Evolutionary conservation across 345 rosid species (phyloP).

Genomic region (Gossypioides kirkii): DNA sequence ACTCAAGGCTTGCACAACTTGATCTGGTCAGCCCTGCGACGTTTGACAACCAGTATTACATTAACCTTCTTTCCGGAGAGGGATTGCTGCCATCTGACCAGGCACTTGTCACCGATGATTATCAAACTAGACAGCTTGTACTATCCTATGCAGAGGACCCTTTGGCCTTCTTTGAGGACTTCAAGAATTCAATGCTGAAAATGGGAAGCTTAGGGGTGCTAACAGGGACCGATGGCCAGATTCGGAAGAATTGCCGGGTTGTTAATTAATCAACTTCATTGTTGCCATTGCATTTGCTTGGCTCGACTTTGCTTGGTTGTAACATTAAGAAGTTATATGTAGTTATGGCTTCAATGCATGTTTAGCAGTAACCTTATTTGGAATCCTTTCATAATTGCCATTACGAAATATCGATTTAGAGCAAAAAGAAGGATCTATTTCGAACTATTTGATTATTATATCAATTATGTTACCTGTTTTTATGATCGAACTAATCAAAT

Average conservation of each 20-base stretch:
- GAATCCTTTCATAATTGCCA: too few relatives aligned
- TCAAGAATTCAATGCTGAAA: neutral
- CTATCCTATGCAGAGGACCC: slow-evolving; percentile 51
- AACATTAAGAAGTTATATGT: neutral
- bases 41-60: slow-evolving; percentile 78
- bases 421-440: too few relatives aligned
- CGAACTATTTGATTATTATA: too few relatives aligned
- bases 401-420: too few relatives aligned
- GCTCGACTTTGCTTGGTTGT: neutral
- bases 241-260: slow-evolving; percentile 47
- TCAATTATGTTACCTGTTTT: neutral
- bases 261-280: slow-evolving; percentile 24
- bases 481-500: neutral
- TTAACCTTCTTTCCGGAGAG: slow-evolving; percentile 66
- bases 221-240: slow-evolving; percentile 30
- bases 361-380: neutral
- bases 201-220: slow-evolving; percentile 2
- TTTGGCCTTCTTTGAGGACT: slow-evolving; percentile 42
- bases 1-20: slow-evolving; percentile 44
- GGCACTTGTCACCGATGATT: slow-evolving; percentile 44
- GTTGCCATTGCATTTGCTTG: neutral
- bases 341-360: neutral
- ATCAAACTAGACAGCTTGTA: slow-evolving; percentile 42
- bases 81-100: slow-evolving; percentile 84
- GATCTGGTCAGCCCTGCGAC: slow-evolving; percentile 70